Evolutionary conservation across 1,284 basidiomycete genomes (phyloP).

Genomic region (Coniferiporia weirii): DNA sequence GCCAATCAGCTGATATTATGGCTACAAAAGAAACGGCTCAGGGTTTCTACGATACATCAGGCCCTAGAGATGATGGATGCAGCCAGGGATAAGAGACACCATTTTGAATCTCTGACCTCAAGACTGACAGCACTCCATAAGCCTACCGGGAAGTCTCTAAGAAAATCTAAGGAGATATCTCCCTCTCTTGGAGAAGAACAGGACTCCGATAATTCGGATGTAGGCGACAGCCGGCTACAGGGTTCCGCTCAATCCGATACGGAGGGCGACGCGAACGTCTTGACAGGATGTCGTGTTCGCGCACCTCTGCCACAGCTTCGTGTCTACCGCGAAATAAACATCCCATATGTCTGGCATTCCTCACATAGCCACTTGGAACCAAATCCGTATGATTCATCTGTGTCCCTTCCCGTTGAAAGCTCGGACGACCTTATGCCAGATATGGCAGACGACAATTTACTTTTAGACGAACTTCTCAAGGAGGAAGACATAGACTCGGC

Average conservation of each 20-base stretch:
- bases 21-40: conserved; percentile 20
- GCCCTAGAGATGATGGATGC: conserved; percentile 15
- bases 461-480: conserved; percentile 40
- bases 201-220: neutral
- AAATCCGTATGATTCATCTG: neutral
- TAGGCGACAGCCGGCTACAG: neutral
- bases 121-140: neutral
- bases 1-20: conserved; percentile 23
- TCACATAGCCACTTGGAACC: conserved; percentile 12
- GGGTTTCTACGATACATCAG: neutral
- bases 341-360: conserved; percentile 7
- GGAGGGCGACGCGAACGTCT: neutral
- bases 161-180: neutral
- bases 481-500: conserved; percentile 40
- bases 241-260: neutral
- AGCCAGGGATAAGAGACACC: conserved; percentile 4
- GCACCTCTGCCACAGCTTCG: neutral
- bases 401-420: conserved; percentile 22
- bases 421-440: conserved; percentile 29
- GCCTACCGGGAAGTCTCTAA: neutral
- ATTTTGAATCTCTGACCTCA: neutral
- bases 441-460: conserved; percentile 38
- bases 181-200: neutral
- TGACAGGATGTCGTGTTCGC: neutral
- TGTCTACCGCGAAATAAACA: conserved; percentile 1